Percentiles rank a stretch among this genome's conserved stretches.
These are phyloP conservation scores for Chlorella sp. DNA, from an alignment of 139 green algal species.

Conservation along the genomic window DNA sequence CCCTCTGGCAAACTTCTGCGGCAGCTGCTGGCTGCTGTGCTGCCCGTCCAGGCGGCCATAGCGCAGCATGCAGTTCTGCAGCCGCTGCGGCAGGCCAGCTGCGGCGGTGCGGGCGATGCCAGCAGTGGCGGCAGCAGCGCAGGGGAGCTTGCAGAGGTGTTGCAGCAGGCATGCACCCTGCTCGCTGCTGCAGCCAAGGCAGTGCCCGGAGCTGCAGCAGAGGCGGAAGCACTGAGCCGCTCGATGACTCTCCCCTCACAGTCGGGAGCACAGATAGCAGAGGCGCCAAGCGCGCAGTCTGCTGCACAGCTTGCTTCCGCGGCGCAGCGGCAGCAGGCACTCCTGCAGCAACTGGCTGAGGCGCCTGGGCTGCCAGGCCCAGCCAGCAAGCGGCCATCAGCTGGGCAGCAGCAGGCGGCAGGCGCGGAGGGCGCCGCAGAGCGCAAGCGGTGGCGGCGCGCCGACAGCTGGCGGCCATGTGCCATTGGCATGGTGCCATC, in stretches of 20 bases:
- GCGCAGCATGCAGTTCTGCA: not conserved
- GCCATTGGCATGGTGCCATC: slow-evolving; percentile 62
- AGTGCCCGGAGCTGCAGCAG: not conserved
- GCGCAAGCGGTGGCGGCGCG: slow-evolving; percentile 34
- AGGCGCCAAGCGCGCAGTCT: not conserved
- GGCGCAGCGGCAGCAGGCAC: not conserved
- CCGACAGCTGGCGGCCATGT: slow-evolving; percentile 53
- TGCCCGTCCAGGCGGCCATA: not conserved
- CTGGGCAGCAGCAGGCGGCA: too few relatives aligned
- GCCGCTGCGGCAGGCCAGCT: not conserved
- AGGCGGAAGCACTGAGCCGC: not conserved
- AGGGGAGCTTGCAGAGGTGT: not conserved
- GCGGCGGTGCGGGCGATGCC: not conserved
- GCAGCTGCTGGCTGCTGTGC: slow-evolving; percentile 4
- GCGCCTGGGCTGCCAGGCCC: too few relatives aligned
- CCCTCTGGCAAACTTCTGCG: not conserved
- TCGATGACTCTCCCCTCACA: too few relatives aligned
- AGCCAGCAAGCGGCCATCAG: not conserved
- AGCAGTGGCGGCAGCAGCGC: not conserved
- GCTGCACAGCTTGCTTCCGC: not conserved
- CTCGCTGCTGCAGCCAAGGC: not conserved
- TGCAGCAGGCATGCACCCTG: not conserved
- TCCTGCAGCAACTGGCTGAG: not conserved
- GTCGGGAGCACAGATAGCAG: not conserved
- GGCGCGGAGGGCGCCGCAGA: not conserved